Base-by-base conservation (phyloP, 1,284 basidiomycete species). In the Irpex sp. region DNA sequence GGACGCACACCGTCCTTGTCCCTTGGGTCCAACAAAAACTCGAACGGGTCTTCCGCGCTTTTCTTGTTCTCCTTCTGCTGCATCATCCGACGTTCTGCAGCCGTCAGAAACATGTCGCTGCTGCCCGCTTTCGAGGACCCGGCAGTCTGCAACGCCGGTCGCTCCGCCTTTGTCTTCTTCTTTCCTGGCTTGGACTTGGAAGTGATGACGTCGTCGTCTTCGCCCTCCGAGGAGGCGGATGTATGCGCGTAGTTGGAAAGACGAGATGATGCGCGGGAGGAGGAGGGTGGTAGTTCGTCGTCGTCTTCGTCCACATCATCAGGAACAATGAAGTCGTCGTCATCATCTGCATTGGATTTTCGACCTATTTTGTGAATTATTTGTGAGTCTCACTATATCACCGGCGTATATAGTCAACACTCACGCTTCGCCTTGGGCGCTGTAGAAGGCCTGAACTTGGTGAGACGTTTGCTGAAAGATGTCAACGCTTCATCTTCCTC, bases 1-100 rank as follows among this genome's bases (percentile, higher is more conserved):
- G 94, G 93, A 55, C 85, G 81, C 64, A 89, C 83, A 3, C 89
- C 86, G 68, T 98, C 94, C 82, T 93, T 96, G 79, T 97, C 95
- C 72, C 78, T 83, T 19, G 88, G 78, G 68, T 95, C 87, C 26
- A 79, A 72, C 50, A 99, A 80, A 79, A 99, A 99, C 57, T 83
- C 76, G 76, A 92, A 99, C 1, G 93, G 87, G 66, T 89, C 84
- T 64, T 98, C 95, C 6, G 83, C 78, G 1, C 88, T 82, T 70
- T 93, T 90, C 79, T 95, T 95, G 66, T 92, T 89, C 21, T 86
- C 84, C 74, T 95, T 95, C 69, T 88, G 90, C 36, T 85, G 83
- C 68, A 89, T 83, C 61, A 86, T 84, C 5, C 92, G 85, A 66
- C 85, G 86, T 74, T 98, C 95, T 0, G 96, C 95, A 8, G 89